Conservation (phyloP, 805 yeast species). For the Monosporozyma servazzii region DNA sequence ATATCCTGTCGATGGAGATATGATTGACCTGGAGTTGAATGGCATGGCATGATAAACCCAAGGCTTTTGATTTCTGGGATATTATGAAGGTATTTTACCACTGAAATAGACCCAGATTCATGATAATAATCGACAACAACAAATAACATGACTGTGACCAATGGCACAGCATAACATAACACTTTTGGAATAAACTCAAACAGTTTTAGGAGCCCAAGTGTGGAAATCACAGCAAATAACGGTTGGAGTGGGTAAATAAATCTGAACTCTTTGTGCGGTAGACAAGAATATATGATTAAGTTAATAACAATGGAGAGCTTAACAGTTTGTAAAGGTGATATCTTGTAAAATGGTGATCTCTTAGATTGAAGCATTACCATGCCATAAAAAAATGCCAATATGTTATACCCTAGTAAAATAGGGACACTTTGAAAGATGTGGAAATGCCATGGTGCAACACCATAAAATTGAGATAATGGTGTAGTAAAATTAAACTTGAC, state of each 20-base stretch:
- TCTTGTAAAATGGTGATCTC: not conserved
- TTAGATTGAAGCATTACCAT: conserved; percentile 14
- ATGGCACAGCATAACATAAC: conserved; percentile 15
- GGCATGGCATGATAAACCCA: conserved; percentile 92
- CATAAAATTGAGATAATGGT: conserved; percentile 74
- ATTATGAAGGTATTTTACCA: conserved; percentile 45
- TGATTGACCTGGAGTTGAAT: conserved; percentile 93
- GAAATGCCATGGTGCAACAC: conserved; percentile 76
- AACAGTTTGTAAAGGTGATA: conserved; percentile 5
- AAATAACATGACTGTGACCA: conserved; percentile 13
- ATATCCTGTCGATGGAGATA: conserved; percentile 55
- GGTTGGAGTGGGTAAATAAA: conserved; percentile 85
- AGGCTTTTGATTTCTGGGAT: conserved; percentile 37
- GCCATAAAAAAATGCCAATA: conserved; percentile 54
- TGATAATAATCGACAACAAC: conserved; percentile 54
- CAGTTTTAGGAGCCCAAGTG: conserved; percentile 29
- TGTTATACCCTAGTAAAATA: conserved; percentile 51
- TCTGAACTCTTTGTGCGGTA: conserved; percentile 84
- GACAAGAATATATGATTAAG: conserved; percentile 47
- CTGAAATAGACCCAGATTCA: conserved; percentile 78
- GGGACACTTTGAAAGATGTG: conserved; percentile 81
- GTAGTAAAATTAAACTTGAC: conserved; percentile 68
- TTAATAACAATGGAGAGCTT: conserved; percentile 36
- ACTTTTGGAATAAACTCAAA: not conserved
- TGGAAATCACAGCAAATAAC: conserved; percentile 44